A percentile compares a stretch with the other conserved stretches of the same genome.
These are phyloP conservation scores for Microascus cirrosus DNA, from an alignment of 2,329 filamentous ascomycete genomes.

Conservation along the genomic window DNA sequence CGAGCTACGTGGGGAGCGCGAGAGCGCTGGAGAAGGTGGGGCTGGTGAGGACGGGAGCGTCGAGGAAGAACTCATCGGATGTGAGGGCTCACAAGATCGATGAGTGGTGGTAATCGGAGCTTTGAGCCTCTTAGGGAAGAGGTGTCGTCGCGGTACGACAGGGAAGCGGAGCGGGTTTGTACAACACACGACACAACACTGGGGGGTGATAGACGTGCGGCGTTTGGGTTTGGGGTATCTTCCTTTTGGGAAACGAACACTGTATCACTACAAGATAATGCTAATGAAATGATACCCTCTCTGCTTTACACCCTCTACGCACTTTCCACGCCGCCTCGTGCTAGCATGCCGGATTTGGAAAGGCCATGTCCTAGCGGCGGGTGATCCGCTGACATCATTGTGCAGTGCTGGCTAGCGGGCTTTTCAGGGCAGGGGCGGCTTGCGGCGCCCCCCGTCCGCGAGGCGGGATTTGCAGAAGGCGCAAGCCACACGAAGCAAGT, in stretches of 20 bases:
- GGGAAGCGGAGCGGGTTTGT: not conserved
- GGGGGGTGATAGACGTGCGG: not conserved
- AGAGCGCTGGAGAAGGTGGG: slow-evolving; percentile 2
- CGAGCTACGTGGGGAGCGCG: slow-evolving; percentile 1
- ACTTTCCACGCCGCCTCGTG: not conserved
- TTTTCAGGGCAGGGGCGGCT: not conserved
- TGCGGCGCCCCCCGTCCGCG: not conserved
- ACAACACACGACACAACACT: not conserved
- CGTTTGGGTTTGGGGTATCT: not conserved
- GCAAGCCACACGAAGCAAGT: not conserved
- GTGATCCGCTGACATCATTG: not conserved
- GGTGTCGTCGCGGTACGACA: not conserved
- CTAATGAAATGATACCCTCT: not conserved
- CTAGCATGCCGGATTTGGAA: no score
- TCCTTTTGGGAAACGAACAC: not conserved
- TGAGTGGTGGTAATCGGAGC: not conserved
- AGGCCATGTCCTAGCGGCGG: no score
- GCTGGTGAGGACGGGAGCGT: slow-evolving; percentile 1
- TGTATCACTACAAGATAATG: not conserved
- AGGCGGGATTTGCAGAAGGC: not conserved
- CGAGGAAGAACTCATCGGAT: slow-evolving; percentile 2
- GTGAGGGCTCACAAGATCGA: not conserved
- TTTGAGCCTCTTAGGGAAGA: not conserved
- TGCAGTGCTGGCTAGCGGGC: not conserved
- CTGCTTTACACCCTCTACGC: not conserved